Conservation (phyloP, 257 asterid species). For the Lantana camara region DNA sequence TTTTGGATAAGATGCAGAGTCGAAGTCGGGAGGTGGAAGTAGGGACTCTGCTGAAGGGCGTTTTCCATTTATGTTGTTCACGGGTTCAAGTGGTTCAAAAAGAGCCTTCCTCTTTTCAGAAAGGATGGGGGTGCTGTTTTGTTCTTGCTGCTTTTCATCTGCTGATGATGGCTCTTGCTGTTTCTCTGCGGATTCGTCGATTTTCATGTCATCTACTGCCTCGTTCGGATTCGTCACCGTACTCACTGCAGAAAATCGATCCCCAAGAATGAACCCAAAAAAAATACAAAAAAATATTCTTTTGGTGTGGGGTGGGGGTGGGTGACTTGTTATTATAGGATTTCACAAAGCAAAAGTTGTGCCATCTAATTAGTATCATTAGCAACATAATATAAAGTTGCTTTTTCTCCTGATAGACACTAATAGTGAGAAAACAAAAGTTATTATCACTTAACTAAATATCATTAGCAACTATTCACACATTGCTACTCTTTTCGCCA, state of each 20-base stretch:
- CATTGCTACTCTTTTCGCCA: no score
- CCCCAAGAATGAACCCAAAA: background rate
- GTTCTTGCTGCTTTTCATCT: conserved; percentile 56
- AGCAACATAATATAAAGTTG: no score
- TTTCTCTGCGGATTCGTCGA: conserved; percentile 18
- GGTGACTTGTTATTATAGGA: no score
- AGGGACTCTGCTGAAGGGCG: conserved; percentile 72
- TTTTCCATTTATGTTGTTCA: conserved; percentile 40
- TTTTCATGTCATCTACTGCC: background rate
- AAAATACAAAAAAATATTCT: no score
- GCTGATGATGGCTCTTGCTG: conserved; percentile 30
- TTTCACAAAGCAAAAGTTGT: no score
- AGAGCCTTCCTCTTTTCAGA: conserved; percentile 88
- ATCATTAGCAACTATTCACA: no score
- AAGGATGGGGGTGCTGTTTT: conserved; percentile 42
- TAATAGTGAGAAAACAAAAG: no score
- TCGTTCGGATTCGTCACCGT: background rate
- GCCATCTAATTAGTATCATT: no score
- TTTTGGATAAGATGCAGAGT: conserved; percentile 74
- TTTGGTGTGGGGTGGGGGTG: no score
- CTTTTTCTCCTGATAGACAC: no score
- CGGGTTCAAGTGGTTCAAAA: conserved; percentile 80
- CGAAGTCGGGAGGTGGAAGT: conserved; percentile 97
- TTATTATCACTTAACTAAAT: no score
- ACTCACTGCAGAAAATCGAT: background rate